Conservation (phyloP, 768 basidiomycete species). For the Termitomyces bulborhizus region DNA sequence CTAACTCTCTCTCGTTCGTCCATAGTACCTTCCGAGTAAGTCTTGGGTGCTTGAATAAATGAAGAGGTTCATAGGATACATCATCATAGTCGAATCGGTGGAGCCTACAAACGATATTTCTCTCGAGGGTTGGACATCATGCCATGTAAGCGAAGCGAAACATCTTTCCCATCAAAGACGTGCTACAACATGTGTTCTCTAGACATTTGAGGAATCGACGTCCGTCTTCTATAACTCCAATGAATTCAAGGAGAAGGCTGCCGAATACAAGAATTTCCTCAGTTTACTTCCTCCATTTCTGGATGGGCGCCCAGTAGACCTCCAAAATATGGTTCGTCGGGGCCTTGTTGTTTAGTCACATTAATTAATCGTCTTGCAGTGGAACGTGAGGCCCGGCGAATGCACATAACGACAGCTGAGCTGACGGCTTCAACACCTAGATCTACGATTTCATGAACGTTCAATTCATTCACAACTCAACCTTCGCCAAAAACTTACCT, state of each 20-base stretch:
- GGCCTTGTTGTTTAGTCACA: too few species aligned
- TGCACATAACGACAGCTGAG: not conserved
- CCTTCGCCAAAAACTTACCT: slow-evolving; percentile 43
- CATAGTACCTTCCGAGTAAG: slow-evolving; percentile 34
- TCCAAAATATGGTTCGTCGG: slow-evolving; percentile 53
- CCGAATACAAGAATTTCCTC: slow-evolving; percentile 43
- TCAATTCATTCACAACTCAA: slow-evolving; percentile 57
- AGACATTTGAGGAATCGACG: slow-evolving; percentile 46
- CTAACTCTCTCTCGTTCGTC: not conserved
- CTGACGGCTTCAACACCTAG: slow-evolving; percentile 21
- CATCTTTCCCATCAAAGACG: not conserved
- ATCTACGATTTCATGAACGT: slow-evolving; percentile 75
- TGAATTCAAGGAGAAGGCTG: slow-evolving; percentile 39
- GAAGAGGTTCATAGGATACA: not conserved
- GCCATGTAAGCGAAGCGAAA: slow-evolving; percentile 32
- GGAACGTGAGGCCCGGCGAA: slow-evolving; percentile 24
- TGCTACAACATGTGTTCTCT: not conserved
- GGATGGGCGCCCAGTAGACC: slow-evolving; percentile 43
- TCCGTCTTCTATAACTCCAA: slow-evolving; percentile 49
- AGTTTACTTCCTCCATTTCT: slow-evolving; percentile 42
- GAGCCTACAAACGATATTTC: slow-evolving; percentile 56
- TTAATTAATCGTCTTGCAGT: slow-evolving; percentile 16
- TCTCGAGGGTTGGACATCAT: slow-evolving; percentile 61
- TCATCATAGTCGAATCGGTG: slow-evolving; percentile 49
- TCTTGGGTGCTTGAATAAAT: not conserved